A percentile compares a stretch with the other conserved stretches of the same genome.
Evolutionary conservation across 2,329 filamentous ascomycete species (phyloP).

Genomic region (Colletotrichum filicis): DNA sequence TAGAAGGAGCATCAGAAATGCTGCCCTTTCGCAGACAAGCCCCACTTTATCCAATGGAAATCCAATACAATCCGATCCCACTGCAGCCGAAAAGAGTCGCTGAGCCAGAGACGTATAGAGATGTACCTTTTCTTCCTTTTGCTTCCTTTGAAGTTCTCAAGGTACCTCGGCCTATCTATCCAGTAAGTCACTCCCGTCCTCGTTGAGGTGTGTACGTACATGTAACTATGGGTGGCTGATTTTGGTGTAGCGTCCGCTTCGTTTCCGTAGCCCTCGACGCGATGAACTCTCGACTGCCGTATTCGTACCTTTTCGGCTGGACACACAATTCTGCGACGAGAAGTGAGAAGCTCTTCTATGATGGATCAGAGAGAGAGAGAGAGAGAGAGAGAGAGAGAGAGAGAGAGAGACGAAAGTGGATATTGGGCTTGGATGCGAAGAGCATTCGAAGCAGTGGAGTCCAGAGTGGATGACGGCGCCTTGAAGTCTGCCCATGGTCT

Average conservation of each 20-base stretch:
- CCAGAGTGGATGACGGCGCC: not conserved
- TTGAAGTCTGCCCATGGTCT: not conserved
- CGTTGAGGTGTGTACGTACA: not conserved
- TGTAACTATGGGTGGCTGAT: not conserved
- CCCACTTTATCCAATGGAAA: not conserved
- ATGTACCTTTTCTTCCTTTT: not conserved
- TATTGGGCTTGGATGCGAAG: not conserved
- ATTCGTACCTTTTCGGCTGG: not conserved
- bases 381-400: not conserved
- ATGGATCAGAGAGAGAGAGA: not conserved
- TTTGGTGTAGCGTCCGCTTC: not conserved
- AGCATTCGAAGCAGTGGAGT: not conserved
- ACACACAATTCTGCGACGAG: not conserved
- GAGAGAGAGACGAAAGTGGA: not conserved
- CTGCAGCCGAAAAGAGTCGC: not conserved
- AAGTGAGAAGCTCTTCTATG: not conserved
- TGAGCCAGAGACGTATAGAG: not conserved
- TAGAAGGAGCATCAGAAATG: not conserved
- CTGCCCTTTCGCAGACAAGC: not conserved
- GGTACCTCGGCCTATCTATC: not conserved
- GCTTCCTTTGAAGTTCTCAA: not conserved
- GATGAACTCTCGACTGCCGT: conserved; percentile 8
- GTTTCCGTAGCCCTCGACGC: not conserved
- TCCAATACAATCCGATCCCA: not conserved
- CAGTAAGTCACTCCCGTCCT: not conserved